phyloP scores from a whole-genome alignment of 1,284 basidiomycete species.

The Moesziomyces antarcticus region DNA sequence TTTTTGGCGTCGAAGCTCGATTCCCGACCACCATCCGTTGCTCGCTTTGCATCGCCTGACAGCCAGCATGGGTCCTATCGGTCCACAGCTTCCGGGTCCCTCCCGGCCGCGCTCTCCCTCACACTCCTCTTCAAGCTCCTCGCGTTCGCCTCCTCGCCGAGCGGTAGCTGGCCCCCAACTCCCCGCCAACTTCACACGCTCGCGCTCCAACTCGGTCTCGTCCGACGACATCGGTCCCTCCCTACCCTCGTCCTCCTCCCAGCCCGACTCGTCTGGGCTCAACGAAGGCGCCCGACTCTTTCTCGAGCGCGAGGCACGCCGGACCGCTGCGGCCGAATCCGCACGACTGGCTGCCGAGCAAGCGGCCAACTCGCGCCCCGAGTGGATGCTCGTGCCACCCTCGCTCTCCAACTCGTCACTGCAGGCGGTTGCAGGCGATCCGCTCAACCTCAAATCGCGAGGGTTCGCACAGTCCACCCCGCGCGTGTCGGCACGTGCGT shows the following conservation, averaged over 20 bases:
- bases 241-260: constrained; percentile 4
- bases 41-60: too few relatives aligned
- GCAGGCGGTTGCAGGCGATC: constrained; percentile 33
- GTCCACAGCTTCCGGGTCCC: constrained; percentile 9
- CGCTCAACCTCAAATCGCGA: constrained; percentile 50
- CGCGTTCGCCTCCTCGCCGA: constrained; percentile 4
- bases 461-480: constrained; percentile 55
- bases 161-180: constrained; percentile 31
- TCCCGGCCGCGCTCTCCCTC: constrained; percentile 18
- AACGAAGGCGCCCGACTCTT: constrained; percentile 27
- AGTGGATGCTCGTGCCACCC: constrained; percentile 55
- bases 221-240: constrained; percentile 19
- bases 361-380: constrained; percentile 39
- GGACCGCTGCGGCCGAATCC: constrained; percentile 24
- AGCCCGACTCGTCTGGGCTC: constrained; percentile 5
- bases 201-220: constrained; percentile 16
- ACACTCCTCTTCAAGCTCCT: constrained; percentile 7
- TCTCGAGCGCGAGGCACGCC: constrained; percentile 44
- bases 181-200: constrained; percentile 21
- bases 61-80: constrained; percentile 9
- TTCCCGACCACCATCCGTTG: background rate
- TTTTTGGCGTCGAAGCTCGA: background rate
- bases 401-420: constrained; percentile 39
- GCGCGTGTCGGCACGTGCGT: constrained; percentile 37
- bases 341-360: constrained; percentile 25